These are phyloP conservation scores for Iris pallida DNA, from an alignment of 116 monocot genomes.

Conservation along the genomic window DNA sequence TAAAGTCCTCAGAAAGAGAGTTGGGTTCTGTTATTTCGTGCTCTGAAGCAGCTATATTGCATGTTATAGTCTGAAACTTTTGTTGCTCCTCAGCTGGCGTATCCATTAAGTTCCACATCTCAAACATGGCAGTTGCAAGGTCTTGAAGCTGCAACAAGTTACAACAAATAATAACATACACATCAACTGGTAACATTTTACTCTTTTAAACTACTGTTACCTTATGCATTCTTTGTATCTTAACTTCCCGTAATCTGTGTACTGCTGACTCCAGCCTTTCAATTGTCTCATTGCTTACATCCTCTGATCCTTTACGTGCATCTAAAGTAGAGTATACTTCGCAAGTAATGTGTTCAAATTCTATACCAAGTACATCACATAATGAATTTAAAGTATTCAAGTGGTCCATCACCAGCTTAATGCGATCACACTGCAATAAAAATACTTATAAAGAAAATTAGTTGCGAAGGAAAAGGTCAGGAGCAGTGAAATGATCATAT, in stretches of 20 bases:
- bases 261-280: conserved; percentile 34
- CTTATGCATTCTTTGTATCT: conserved; percentile 84
- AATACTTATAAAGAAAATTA: neutral
- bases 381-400: conserved; percentile 43
- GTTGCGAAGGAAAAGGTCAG: neutral
- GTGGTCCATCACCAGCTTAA: conserved; percentile 37
- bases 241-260: conserved; percentile 49
- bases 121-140: conserved; percentile 70
- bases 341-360: conserved; percentile 38
- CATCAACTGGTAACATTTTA: neutral
- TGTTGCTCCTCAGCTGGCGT: conserved; percentile 94
- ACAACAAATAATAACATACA: neutral
- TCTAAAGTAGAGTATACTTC: conserved; percentile 41
- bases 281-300: conserved; percentile 43
- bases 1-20: conserved; percentile 56
- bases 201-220: conserved; percentile 19
- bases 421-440: conserved; percentile 35
- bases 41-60: conserved; percentile 91
- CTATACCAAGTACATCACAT: conserved; percentile 66
- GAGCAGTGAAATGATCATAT: neutral
- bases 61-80: conserved; percentile 63
- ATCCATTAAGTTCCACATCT: conserved; percentile 95
- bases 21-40: conserved; percentile 73
- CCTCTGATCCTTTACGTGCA: conserved; percentile 30
- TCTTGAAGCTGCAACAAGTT: conserved; percentile 78